A percentile compares a stretch with the other conserved stretches of the same genome.
These are phyloP conservation scores for Colletotrichum orchidophilum DNA, from an alignment of 2,329 filamentous ascomycete genomes.

Conservation along the genomic window DNA sequence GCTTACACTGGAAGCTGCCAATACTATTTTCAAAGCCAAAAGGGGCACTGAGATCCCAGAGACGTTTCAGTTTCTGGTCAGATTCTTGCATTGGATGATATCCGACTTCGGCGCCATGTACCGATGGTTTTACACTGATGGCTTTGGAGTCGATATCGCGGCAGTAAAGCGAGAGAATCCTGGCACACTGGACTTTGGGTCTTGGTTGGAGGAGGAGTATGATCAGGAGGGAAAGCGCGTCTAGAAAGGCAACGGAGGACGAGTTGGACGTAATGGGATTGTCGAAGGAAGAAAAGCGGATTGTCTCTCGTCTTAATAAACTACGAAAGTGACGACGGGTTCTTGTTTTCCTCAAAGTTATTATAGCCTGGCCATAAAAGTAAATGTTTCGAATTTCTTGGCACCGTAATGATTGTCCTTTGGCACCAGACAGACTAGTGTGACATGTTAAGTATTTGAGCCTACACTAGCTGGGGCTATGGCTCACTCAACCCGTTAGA, in stretches of 20 bases:
- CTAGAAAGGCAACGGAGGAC: background rate
- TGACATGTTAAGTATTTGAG: too few relatives aligned
- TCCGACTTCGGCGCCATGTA: background rate
- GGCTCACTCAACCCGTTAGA: too few relatives aligned
- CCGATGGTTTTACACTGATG: background rate
- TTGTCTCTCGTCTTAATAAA: too few relatives aligned
- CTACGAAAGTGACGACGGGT: too few relatives aligned
- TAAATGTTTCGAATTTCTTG: too few relatives aligned
- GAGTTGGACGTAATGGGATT: background rate
- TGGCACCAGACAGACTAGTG: too few relatives aligned
- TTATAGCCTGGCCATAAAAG: too few relatives aligned
- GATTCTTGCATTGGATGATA: background rate
- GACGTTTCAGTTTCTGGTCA: background rate
- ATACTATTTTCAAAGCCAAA: constrained; percentile 39
- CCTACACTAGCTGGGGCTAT: too few relatives aligned
- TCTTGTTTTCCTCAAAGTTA: too few relatives aligned
- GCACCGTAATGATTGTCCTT: too few relatives aligned
- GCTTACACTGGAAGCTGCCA: constrained; percentile 44
- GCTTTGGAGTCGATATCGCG: background rate
- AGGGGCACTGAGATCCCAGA: background rate
- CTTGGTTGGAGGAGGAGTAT: background rate
- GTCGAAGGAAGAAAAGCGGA: too few relatives aligned
- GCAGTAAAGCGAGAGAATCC: background rate
- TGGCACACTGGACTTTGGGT: background rate
- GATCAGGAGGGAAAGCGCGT: background rate